Conservation (phyloP, 225 moss, liverwort and hornwort genomes). For the Thuidium tamariscinum region DNA sequence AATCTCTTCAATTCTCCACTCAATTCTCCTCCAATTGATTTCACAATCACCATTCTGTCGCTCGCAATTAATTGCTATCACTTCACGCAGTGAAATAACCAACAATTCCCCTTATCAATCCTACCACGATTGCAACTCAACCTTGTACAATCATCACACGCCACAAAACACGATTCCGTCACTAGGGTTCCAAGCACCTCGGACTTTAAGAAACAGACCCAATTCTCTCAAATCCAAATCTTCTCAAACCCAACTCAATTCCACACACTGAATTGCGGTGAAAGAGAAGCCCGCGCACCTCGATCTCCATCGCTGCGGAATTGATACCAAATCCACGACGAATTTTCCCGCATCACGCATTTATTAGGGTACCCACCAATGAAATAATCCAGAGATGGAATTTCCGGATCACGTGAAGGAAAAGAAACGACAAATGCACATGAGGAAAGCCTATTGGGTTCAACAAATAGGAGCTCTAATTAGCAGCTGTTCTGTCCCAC, state of each 20-base stretch:
- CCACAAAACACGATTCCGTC: not conserved
- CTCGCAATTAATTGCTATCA: not conserved
- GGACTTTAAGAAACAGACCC: not conserved
- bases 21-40: not conserved
- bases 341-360: not conserved
- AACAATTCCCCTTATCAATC: not conserved
- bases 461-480: not conserved
- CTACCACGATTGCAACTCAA: not conserved
- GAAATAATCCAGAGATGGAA: not conserved
- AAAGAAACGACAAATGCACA: not conserved
- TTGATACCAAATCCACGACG: not conserved
- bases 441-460: not conserved
- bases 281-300: not conserved
- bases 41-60: not conserved
- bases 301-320: not conserved
- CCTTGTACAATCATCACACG: not conserved
- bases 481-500: not conserved
- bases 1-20: not conserved
- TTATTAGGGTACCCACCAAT: not conserved
- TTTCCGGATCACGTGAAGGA: not conserved
- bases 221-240: not conserved
- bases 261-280: not conserved
- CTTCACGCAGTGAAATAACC: not conserved
- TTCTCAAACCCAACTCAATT: not conserved
- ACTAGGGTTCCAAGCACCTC: conserved; percentile 1